These are phyloP conservation scores for Blastomyces parvus DNA, from an alignment of 2,329 filamentous ascomycete species.

Conservation along the genomic window DNA sequence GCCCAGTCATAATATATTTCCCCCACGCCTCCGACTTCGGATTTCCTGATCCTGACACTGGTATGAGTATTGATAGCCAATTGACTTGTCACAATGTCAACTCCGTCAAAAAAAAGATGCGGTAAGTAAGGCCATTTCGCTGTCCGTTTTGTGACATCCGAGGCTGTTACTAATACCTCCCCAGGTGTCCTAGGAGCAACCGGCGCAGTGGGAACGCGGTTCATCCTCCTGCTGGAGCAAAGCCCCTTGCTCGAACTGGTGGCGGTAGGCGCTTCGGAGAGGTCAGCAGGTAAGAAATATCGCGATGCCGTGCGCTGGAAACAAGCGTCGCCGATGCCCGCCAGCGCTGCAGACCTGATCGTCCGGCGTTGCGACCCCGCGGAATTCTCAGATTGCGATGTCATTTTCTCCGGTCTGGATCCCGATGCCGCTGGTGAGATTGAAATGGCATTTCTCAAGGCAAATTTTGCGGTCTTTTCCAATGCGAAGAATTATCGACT, in stretches of 20 bases:
- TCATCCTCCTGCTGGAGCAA: constrained; percentile 80
- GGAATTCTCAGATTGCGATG: constrained; percentile 79
- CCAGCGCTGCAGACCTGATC: constrained; percentile 64
- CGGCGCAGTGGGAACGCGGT: constrained; percentile 88
- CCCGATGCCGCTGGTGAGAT: constrained; percentile 86
- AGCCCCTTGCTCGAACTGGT: constrained; percentile 82
- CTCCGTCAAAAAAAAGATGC: constrained; percentile 2
- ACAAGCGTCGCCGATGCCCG: constrained; percentile 73
- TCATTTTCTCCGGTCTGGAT: constrained; percentile 89
- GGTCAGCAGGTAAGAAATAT: constrained; percentile 89
- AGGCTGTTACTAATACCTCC: background rate
- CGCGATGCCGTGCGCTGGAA: constrained; percentile 93
- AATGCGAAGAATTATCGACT: constrained; percentile 97
- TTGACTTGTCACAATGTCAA: background rate
- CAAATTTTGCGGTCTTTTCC: constrained; percentile 85
- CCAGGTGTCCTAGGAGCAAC: constrained; percentile 77
- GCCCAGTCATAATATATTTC: background rate
- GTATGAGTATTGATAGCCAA: background rate
- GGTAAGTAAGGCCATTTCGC: constrained; percentile 1
- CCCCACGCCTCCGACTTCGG: background rate
- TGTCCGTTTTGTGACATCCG: background rate
- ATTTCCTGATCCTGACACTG: background rate
- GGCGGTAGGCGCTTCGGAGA: constrained; percentile 78
- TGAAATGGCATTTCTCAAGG: constrained; percentile 86
- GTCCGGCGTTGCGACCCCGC: constrained; percentile 76